Base-by-base conservation (phyloP, 352 stramenopile genomes). In the Globisporangium cylindrosporum region DNA sequence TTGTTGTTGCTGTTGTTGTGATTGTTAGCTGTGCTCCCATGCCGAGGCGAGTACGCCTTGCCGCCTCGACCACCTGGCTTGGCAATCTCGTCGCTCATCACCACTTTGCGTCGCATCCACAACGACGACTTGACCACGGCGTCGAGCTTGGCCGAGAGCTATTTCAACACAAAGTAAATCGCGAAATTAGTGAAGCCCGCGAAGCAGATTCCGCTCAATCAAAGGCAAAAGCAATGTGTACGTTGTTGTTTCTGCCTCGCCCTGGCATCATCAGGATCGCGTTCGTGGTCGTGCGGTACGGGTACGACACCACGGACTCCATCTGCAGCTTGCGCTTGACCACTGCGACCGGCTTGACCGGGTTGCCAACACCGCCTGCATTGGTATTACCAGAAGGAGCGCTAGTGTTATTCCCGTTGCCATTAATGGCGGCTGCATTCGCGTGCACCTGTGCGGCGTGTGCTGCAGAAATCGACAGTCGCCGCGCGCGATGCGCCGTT, bases 111-210 rank as follows among this genome's bases (percentile, higher is more conserved):
- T 6, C 84, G 79, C 71, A 80, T 78, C 73, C 76, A 86, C 54
- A 72, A 68, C n/a, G 84, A 86, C 5, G 71, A 80, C 46, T 83
- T 83, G 34, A 84, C 64, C 57, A 92, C 75, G 12, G 77, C 72
- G 54, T 92, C 84, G 3, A 92, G 76, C 53, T 90, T 90, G 4
- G 78, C 78, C 1, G 77, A 81, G 20, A 92, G 67, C 72, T 87
- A 72, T 32, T 32, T 32, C 27, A 49, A 48, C 2, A 57, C n/a
- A 58, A 12, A 66, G 15, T 25, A 10, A 48, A 6, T 29, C 15
- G 29, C 48, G 29, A 4, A 10, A 49, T 29, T 12, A 46, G 48
- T 36, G 0, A 20, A 9, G 53, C 22, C 22, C 53, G 7, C 43
- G 25, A 57, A 6, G 46, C 46, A 12, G 36, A 43, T 43, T 53